Conservation (phyloP, 495 filamentous ascomycete species). For the Thermothielavioides terrestris region DNA sequence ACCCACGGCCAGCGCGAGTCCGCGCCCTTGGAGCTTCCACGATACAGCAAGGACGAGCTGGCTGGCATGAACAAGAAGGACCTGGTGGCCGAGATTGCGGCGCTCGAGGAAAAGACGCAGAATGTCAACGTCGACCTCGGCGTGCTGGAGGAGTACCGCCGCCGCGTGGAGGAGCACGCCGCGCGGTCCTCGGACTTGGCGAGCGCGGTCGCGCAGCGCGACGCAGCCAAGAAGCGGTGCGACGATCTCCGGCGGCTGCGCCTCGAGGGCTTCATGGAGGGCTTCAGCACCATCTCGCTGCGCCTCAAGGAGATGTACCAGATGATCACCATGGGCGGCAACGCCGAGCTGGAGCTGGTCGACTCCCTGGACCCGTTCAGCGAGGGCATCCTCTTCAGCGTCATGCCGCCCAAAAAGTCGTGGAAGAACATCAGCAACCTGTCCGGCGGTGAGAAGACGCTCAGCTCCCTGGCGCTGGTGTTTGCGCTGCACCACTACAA, state of each 20-base stretch:
- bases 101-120: conserved; percentile 85
- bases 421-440: conserved; percentile 99
- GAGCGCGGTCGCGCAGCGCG: conserved; percentile 63
- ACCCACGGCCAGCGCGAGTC: conserved; percentile 17
- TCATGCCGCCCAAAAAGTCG: conserved; percentile 99
- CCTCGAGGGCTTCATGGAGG: conserved; percentile 96
- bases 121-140: conserved; percentile 81
- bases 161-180: conserved; percentile 77
- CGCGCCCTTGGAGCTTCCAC: conserved; percentile 53
- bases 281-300: conserved; percentile 88
- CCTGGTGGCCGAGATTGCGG: conserved; percentile 80
- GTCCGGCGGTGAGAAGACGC: conserved; percentile 91
- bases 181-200: conserved; percentile 72
- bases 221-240: conserved; percentile 78
- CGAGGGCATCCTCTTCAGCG: conserved; percentile 90
- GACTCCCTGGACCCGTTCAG: conserved; percentile 94
- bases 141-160: conserved; percentile 88
- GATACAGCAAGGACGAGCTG: conserved; percentile 83
- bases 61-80: conserved; percentile 83
- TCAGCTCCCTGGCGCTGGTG: conserved; percentile 86
- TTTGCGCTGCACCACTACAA: conserved; percentile 98
- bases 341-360: conserved; percentile 93
- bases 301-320: conserved; percentile 99
- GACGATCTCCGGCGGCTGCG: conserved; percentile 85
- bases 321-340: conserved; percentile 99